A percentile compares a stretch with the other conserved stretches of the same genome.
These are phyloP conservation scores for Sindora glabra DNA, from an alignment of 306 rosid genomes.

Conservation along the genomic window DNA sequence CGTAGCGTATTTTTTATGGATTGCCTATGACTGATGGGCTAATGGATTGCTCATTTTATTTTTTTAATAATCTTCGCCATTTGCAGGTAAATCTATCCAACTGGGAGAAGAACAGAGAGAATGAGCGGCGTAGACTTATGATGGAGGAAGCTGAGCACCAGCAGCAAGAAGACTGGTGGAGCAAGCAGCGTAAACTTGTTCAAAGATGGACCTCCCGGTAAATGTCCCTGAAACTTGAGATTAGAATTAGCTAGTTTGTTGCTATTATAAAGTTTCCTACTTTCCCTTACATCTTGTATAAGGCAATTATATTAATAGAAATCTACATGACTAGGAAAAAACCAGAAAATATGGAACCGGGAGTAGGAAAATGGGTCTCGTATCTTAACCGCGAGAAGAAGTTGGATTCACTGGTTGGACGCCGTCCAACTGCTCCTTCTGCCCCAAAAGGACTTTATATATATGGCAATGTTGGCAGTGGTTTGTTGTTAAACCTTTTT, in stretches of 20 bases:
- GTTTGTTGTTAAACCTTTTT: slow-evolving; percentile 31
- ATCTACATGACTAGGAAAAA: slow-evolving; percentile 45
- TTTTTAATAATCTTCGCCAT: background rate
- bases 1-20: background rate
- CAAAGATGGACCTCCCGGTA: slow-evolving; percentile 58
- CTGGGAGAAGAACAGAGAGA: slow-evolving; percentile 71
- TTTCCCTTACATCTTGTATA: background rate
- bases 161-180: slow-evolving; percentile 46
- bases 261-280: background rate
- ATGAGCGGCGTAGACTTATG: slow-evolving; percentile 62
- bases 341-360: slow-evolving; percentile 56
- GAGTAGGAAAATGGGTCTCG: slow-evolving; percentile 97
- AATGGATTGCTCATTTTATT: background rate
- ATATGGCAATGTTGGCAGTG: slow-evolving; percentile 95
- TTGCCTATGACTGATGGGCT: background rate
- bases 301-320: background rate
- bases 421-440: slow-evolving; percentile 71
- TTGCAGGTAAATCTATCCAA: slow-evolving; percentile 51
- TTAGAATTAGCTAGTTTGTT: background rate
- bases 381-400: slow-evolving; percentile 89
- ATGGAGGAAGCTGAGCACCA: slow-evolving; percentile 64
- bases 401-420: slow-evolving; percentile 71
- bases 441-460: slow-evolving; percentile 90
- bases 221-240: slow-evolving; percentile 3
- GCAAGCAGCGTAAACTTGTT: slow-evolving; percentile 38